These are phyloP conservation scores for Aspergillus proliferans DNA, from an alignment of 2,329 filamentous ascomycete species.

Conservation along the genomic window DNA sequence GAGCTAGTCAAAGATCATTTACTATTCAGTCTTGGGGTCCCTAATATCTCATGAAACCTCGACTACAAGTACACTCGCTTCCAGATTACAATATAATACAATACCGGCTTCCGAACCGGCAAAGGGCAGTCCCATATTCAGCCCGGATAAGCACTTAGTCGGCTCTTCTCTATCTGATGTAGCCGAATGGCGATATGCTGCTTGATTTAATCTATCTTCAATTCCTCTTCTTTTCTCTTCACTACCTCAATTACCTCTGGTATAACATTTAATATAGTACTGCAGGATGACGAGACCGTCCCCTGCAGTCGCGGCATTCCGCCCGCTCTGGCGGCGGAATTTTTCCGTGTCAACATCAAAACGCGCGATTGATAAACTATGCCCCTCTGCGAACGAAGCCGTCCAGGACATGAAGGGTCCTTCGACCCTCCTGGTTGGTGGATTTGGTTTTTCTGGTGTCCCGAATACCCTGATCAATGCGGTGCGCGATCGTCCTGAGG, in stretches of 20 bases:
- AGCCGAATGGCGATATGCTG: conserved; percentile 7
- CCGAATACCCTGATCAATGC: conserved; percentile 51
- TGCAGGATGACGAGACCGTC: conserved; percentile 20
- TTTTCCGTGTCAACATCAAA: conserved; percentile 62
- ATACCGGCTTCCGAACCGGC: conserved; percentile 13
- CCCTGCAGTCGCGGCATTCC: conserved; percentile 25
- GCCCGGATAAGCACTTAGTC: conserved; percentile 24
- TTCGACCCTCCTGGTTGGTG: conserved; percentile 65
- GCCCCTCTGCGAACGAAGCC: conserved; percentile 62
- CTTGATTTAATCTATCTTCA: conserved; percentile 1
- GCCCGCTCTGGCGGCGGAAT: conserved; percentile 41
- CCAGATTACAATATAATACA: neutral
- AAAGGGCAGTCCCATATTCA: conserved; percentile 5
- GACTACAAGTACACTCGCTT: neutral
- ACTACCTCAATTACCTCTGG: neutral
- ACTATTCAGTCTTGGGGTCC: neutral
- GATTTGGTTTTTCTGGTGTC: conserved; percentile 68
- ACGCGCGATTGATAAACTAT: conserved; percentile 67
- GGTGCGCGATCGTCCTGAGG: conserved; percentile 54
- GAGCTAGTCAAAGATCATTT: neutral
- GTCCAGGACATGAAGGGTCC: conserved; percentile 66
- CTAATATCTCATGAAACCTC: neutral
- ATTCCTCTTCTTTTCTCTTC: conserved; percentile 3
- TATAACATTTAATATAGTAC: conserved; percentile 2
- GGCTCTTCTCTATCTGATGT: conserved; percentile 14